Conservation (phyloP, 139 green algal species). For the Micromonas commoda region DNA sequence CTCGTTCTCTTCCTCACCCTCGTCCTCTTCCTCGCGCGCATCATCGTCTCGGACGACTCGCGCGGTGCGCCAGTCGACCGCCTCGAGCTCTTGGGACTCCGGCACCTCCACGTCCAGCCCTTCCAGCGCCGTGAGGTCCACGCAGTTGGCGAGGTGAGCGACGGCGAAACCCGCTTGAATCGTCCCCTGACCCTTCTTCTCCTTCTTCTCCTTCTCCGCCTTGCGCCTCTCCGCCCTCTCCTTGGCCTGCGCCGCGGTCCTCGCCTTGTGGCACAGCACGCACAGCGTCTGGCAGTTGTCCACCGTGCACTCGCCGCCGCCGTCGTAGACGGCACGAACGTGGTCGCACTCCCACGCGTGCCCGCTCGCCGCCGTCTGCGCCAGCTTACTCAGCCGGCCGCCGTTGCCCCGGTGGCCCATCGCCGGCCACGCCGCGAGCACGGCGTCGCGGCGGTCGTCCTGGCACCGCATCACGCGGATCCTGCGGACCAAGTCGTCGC, state of each 20-base stretch:
- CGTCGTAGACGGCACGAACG: slow-evolving; percentile 33
- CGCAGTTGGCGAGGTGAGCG: no score
- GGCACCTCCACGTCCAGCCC: no score
- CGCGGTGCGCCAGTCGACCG: background rate
- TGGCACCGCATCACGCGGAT: background rate
- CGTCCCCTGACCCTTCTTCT: no score
- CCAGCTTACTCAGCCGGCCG: slow-evolving; percentile 25
- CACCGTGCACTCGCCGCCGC: slow-evolving; percentile 74
- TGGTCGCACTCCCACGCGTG: slow-evolving; percentile 50
- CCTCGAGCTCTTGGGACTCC: no score
- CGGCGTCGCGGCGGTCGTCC: background rate
- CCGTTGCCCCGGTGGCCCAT: background rate
- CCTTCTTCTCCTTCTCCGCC: slow-evolving; percentile 1
- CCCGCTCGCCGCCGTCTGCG: slow-evolving; percentile 20
- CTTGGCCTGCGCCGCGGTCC: slow-evolving; percentile 24
- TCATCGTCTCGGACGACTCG: background rate
- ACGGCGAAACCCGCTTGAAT: no score
- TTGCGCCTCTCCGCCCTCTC: background rate
- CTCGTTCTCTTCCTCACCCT: background rate
- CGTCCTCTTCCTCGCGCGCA: background rate
- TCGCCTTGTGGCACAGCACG: slow-evolving; percentile 60
- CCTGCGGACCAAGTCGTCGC: background rate
- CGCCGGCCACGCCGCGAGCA: background rate
- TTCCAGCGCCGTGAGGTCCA: no score
- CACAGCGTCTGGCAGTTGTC: slow-evolving; percentile 88